Conservation (phyloP, 2,329 filamentous ascomycete species). For the Calonectria leucothoes region DNA sequence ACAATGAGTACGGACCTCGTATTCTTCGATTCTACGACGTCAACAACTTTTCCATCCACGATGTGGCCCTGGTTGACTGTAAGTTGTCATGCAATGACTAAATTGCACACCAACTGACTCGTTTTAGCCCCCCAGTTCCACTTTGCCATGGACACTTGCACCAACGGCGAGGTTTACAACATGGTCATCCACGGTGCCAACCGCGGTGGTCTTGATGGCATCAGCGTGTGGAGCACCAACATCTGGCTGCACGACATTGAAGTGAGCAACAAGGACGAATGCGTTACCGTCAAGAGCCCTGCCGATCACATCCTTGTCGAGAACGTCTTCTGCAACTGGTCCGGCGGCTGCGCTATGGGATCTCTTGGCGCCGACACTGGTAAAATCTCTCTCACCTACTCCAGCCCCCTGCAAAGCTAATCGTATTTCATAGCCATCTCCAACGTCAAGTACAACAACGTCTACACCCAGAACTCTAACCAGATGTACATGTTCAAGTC, state of each 20-base stretch:
- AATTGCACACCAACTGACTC: not conserved
- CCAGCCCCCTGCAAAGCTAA: not conserved
- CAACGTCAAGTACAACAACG: constrained; percentile 34
- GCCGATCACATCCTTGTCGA: constrained; percentile 35
- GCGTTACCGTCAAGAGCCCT: constrained; percentile 35
- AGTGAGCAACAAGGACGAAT: constrained; percentile 39
- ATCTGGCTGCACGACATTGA: constrained; percentile 36
- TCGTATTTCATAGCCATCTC: constrained; percentile 14
- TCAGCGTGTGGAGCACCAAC: constrained; percentile 34
- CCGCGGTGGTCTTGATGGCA: constrained; percentile 29
- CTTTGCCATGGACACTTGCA: constrained; percentile 32
- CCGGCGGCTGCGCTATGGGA: constrained; percentile 35
- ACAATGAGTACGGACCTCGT: constrained; percentile 30
- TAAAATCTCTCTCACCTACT: not conserved
- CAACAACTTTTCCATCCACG: constrained; percentile 33
- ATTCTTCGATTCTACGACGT: constrained; percentile 32
- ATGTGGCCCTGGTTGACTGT: constrained; percentile 34
- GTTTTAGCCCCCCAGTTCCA: constrained; percentile 27
- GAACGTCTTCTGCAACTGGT: constrained; percentile 38
- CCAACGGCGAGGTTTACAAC: constrained; percentile 33
- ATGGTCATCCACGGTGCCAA: constrained; percentile 34
- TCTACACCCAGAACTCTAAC: constrained; percentile 35
- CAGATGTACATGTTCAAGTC: constrained; percentile 42
- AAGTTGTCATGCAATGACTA: rapidly evolving
- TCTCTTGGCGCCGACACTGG: constrained; percentile 24